Base-by-base conservation (phyloP, 805 yeast species). In the Sugiyamaella lignohabitans region DNA sequence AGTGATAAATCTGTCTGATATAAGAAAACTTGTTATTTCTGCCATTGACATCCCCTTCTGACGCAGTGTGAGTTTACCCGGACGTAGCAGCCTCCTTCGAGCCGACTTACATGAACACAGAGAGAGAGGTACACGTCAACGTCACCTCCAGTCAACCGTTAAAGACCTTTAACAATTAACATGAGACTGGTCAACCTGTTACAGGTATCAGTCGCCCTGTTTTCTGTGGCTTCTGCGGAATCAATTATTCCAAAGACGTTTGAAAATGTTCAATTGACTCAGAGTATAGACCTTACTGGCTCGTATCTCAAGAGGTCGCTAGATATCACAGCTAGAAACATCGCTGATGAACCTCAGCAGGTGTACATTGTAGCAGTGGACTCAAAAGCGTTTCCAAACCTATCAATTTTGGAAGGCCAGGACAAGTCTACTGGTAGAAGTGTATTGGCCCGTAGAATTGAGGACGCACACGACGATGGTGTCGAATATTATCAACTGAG, bases 291-390 rank as follows among this genome's bases (percentile, higher is more conserved):
- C 57, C 72, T 88, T 42, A 60, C 75, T 24, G 78, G 76, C 53
- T 67, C 88, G 2, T 88, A 82, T 61, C 73, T 79, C 37, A 78
- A 76, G 53, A 94, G 84, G 60, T 69, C 74, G 21, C 66, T 72
- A 49, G 63, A 73, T n/a, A 59, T 87, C 37, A 74, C 69, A 42
- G 71, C 79, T 36, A 74, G 65, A 55, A 91, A 89, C 67, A 64
- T 74, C 32, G 87, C 72, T 20, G 47, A 65, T 2, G 65, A 64
- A 34, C 84, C 93, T 5, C 70, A 69, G 47, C 59, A 62, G 37
- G 74, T 67, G 45, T 89, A 87, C 65, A 73, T 64, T 48, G 70
- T 80, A 51, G 75, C 84, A 1, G 49, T 84, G 42, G 85, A 88
- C 3, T 64, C 66, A 45, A 73, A 67, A 16, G 56, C 72, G 10